phyloP scores from a whole-genome alignment of 495 filamentous ascomycete genomes.

The Penicillium fimorum region DNA sequence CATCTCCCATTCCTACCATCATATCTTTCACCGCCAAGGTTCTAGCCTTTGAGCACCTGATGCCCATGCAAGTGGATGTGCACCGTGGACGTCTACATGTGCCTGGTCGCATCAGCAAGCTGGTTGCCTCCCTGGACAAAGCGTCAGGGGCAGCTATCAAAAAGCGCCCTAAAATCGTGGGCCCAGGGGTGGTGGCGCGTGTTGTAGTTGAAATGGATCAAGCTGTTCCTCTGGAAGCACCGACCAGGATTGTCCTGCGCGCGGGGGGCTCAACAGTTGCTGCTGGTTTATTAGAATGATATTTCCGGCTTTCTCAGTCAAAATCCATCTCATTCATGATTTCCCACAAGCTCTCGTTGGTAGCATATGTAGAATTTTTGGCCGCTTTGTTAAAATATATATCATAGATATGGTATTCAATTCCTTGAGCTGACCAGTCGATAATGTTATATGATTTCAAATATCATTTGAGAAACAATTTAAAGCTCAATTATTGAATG shows the following conservation, averaged over 20 bases:
- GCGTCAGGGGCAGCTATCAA: constrained; percentile 63
- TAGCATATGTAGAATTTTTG: not conserved
- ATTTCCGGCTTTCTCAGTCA: not conserved
- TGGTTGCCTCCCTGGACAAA: constrained; percentile 76
- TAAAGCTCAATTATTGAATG: not conserved
- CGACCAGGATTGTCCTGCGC: constrained; percentile 76
- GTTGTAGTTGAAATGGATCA: constrained; percentile 70
- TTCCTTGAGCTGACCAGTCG: not conserved
- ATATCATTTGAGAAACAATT: not conserved
- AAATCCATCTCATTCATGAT: not conserved
- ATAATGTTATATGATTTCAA: not conserved
- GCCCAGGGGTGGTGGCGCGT: constrained; percentile 65
- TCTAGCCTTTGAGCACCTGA: constrained; percentile 82
- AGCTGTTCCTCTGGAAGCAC: constrained; percentile 75
- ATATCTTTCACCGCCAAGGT: constrained; percentile 76
- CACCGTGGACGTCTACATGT: constrained; percentile 81
- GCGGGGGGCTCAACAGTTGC: constrained; percentile 79
- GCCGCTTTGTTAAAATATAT: not conserved
- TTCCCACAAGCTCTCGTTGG: not conserved
- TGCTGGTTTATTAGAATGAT: constrained; percentile 76
- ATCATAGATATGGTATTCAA: not conserved
- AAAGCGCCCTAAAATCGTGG: constrained; percentile 80
- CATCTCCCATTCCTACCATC: constrained; percentile 63
- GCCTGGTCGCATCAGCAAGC: constrained; percentile 66
- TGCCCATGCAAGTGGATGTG: constrained; percentile 85